Evolutionary conservation across 768 basidiomycete genomes (phyloP).

Genomic region (Suillus cothurnatus): DNA sequence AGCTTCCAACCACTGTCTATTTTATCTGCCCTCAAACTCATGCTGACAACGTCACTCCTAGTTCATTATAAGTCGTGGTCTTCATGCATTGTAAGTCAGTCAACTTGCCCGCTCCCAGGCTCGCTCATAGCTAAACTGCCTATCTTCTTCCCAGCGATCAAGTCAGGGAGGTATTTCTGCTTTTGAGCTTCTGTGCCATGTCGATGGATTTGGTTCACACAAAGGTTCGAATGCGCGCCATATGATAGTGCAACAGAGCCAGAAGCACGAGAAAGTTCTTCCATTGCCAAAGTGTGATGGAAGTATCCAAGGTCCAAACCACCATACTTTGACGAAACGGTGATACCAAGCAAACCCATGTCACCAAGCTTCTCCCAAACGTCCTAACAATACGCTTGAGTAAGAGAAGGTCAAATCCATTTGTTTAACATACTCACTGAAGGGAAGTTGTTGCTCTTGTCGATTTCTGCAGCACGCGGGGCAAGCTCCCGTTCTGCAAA

Average conservation of each 20-base stretch:
- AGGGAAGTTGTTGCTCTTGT: conserved; percentile 78
- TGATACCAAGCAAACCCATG: conserved; percentile 92
- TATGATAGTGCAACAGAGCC: conserved; percentile 93
- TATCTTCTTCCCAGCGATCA: conserved; percentile 79
- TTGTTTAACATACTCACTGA: conserved; percentile 43
- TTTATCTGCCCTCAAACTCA: conserved; percentile 83
- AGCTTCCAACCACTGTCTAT: conserved; percentile 74
- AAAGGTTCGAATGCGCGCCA: conserved; percentile 90
- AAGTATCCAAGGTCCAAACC: conserved; percentile 85
- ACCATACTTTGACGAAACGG: conserved; percentile 78
- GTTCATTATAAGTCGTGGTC: conserved; percentile 11
- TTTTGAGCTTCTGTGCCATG: conserved; percentile 87
- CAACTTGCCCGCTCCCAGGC: conserved; percentile 68
- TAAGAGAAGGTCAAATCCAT: not conserved
- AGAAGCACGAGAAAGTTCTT: conserved; percentile 87
- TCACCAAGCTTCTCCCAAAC: conserved; percentile 87
- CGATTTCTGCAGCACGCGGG: conserved; percentile 83
- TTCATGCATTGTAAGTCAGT: not conserved
- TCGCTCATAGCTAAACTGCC: conserved; percentile 96
- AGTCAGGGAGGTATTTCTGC: conserved; percentile 74
- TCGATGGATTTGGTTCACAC: conserved; percentile 82
- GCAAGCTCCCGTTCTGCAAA: conserved; percentile 87
- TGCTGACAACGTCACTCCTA: conserved; percentile 90
- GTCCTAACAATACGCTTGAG: conserved; percentile 49
- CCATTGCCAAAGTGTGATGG: conserved; percentile 91